Evolutionary conservation across 2,329 filamentous ascomycete genomes (phyloP).

Genomic region (Aspergillus versicolor): DNA sequence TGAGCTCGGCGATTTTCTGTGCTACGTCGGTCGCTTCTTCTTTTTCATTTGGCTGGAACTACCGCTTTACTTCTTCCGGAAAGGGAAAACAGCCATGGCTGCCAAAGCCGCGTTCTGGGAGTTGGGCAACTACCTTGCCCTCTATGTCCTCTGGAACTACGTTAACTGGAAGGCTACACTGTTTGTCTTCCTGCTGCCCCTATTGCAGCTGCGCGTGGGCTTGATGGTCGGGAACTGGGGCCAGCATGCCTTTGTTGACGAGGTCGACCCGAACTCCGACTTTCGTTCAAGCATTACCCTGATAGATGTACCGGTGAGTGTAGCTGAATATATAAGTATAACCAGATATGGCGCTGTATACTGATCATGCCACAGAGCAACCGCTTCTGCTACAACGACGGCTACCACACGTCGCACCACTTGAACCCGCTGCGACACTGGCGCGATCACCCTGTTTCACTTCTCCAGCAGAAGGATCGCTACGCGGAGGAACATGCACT

Average conservation of each 20-base stretch:
- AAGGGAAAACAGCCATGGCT: slow-evolving; percentile 57
- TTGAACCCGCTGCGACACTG: slow-evolving; percentile 60
- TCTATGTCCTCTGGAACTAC: slow-evolving; percentile 52
- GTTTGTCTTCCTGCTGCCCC: slow-evolving; percentile 66
- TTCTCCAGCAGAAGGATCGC: slow-evolving; percentile 66
- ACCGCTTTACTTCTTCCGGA: slow-evolving; percentile 69
- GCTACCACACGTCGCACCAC: slow-evolving; percentile 68
- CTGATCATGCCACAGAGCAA: slow-evolving; percentile 60
- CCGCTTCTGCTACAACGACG: slow-evolving; percentile 79
- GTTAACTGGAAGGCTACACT: slow-evolving; percentile 56
- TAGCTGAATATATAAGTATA: neutral
- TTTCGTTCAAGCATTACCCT: slow-evolving; percentile 77
- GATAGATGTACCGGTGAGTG: slow-evolving; percentile 73
- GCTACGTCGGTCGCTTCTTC: slow-evolving; percentile 72
- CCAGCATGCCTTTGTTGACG: slow-evolving; percentile 78
- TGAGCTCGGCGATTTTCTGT: slow-evolving; percentile 62
- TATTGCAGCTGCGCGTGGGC: slow-evolving; percentile 65
- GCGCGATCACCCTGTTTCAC: slow-evolving; percentile 74
- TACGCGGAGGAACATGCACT: slow-evolving; percentile 69
- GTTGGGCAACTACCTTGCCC: slow-evolving; percentile 53
- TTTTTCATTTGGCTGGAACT: slow-evolving; percentile 74
- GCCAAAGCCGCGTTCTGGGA: slow-evolving; percentile 63
- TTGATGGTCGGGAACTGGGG: slow-evolving; percentile 85
- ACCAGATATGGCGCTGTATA: neutral
- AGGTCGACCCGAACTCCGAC: slow-evolving; percentile 71